These are phyloP conservation scores for Nigrograna mackinnonii DNA, from an alignment of 2,329 filamentous ascomycete species.

Conservation along the genomic window DNA sequence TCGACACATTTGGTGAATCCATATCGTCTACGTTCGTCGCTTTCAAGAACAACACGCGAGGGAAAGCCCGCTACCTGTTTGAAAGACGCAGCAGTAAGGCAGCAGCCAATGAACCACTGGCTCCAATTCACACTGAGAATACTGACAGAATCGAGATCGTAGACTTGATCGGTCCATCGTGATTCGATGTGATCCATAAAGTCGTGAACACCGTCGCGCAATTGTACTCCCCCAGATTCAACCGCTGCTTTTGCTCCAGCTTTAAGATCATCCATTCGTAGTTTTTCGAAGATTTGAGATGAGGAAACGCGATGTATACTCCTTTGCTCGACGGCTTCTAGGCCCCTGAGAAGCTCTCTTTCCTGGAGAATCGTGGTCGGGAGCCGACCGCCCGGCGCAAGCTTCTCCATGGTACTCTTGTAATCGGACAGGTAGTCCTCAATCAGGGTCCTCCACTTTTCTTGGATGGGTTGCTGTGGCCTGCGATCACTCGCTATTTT, in stretches of 20 bases:
- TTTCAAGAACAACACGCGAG: neutral
- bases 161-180: neutral
- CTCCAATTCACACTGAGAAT: conserved; percentile 56
- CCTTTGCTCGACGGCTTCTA: conserved; percentile 42
- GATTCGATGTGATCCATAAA: conserved; percentile 31
- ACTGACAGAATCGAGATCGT: conserved; percentile 17
- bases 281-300: conserved; percentile 43
- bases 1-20: neutral
- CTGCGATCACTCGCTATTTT: conserved; percentile 37
- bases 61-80: too few species aligned
- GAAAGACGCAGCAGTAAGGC: conserved; percentile 16
- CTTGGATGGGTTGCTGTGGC: conserved; percentile 16
- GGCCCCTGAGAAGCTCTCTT: conserved; percentile 38
- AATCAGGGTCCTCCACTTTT: conserved; percentile 43
- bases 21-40: neutral
- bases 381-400: conserved; percentile 24
- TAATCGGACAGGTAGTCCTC: conserved; percentile 48
- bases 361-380: conserved; percentile 40
- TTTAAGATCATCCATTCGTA: conserved; percentile 35
- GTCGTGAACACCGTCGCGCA: conserved; percentile 41
- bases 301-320: conserved; percentile 46
- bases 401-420: conserved; percentile 29
- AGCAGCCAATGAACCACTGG: conserved; percentile 42
- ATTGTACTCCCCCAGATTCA: conserved; percentile 27
- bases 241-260: conserved; percentile 30